Conservation (phyloP, 2,329 filamentous ascomycete genomes). For the Penicillium sp. region DNA sequence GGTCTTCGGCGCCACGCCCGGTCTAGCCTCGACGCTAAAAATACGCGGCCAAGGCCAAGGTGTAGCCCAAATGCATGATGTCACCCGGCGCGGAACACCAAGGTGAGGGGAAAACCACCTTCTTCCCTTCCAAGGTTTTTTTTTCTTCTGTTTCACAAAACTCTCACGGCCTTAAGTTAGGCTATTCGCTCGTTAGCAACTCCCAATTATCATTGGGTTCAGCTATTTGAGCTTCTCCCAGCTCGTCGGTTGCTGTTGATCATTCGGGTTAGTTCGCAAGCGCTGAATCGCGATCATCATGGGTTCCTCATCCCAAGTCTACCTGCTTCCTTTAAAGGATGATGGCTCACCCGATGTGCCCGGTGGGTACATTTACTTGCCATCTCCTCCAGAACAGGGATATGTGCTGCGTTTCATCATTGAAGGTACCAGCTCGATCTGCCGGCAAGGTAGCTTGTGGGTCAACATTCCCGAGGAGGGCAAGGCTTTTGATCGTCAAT, state of each 20-base stretch:
- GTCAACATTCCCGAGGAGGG: constrained; percentile 86
- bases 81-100: constrained; percentile 10
- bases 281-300: constrained; percentile 16
- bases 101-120: constrained; percentile 5
- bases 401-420: constrained; percentile 86
- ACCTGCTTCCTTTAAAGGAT: constrained; percentile 87
- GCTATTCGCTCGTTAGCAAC: constrained; percentile 13
- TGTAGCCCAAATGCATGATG: constrained; percentile 14
- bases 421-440: constrained; percentile 93
- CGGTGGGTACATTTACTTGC: constrained; percentile 88
- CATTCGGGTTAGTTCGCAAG: not conserved
- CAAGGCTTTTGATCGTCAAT: constrained; percentile 71
- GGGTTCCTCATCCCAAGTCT: constrained; percentile 57
- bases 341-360: constrained; percentile 87
- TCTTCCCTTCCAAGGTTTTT: constrained; percentile 4
- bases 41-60: constrained; percentile 14
- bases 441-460: constrained; percentile 91
- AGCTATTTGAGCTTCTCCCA: not conserved
- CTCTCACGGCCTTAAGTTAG: constrained; percentile 7
- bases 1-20: not conserved
- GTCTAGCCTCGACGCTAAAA: constrained; percentile 17
- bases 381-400: constrained; percentile 69
- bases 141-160: not conserved
- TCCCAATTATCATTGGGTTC: constrained; percentile 2
- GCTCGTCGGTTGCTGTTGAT: not conserved